Base-by-base conservation (phyloP, 2,329 filamentous ascomycete genomes). In the Fragosphaeria purpurea region DNA sequence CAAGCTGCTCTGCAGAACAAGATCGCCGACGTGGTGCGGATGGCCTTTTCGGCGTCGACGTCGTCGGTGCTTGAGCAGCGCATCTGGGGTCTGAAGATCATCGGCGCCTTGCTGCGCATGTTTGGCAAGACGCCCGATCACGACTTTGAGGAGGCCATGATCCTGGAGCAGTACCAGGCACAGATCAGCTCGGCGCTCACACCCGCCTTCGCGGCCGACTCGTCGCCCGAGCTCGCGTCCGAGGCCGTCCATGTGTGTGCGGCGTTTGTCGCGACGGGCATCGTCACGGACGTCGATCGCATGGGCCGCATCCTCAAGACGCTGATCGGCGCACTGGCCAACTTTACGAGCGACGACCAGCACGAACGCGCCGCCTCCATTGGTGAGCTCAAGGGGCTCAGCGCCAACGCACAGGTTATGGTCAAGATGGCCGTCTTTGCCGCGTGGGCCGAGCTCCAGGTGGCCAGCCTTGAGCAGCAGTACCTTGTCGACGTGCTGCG, bases 241-340 rank as follows among this genome's bases (percentile, higher is more conserved):
- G 91, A 96, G 63, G 93, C 94, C 12, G 88, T 98, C 56, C 95
- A 95, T 60, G 93, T 98, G 6, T 98, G 93, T 61, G 93, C 91
- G n/a, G 89, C 87, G 1, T 98, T 98, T 67, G 94, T 98, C 61
- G 86, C 91, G 0, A 96, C 91, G 0, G 93, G 93, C 11, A 97
- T 98, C 50, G 93, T 98, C 7, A 96, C 89, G 0, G 93, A 97
- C 65, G 82, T 97, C 7, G 94, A 98, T 58, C 82, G 93, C n/a
- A 98, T 98, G 93, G 93, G 93, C 30, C 85, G 93, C 51, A 98
- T 98, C 48, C 76, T 98, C 51, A 97, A 96, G 69, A 85, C 95
- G 1, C 76, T 98, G 2, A 87, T 96, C 6, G 84, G 85, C 42
- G 90, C 90, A 0, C 75, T 98, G 1, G 91, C 97, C 61, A 95